Conservation (phyloP, 2,329 filamentous ascomycete genomes). For the Aspergillus jensenii region DNA sequence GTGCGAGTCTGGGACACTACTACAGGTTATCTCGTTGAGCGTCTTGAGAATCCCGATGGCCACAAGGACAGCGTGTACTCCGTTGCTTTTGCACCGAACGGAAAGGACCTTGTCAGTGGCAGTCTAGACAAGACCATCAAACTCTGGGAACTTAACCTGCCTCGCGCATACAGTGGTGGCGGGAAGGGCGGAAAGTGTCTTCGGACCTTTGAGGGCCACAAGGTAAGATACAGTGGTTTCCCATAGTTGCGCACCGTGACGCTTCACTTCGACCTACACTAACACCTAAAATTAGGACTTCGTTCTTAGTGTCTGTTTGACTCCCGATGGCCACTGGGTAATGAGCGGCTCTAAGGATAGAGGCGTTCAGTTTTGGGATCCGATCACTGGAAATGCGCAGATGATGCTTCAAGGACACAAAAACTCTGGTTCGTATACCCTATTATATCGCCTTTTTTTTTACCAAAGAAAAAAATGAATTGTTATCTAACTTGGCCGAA, state of each 20-base stretch:
- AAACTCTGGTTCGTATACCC: conserved; percentile 68
- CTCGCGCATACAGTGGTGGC: conserved; percentile 65
- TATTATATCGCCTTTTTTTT: neutral
- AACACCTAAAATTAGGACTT: conserved; percentile 66
- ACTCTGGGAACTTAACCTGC: conserved; percentile 90
- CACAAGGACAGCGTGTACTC: conserved; percentile 98
- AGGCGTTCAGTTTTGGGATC: conserved; percentile 98
- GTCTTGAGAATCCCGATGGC: conserved; percentile 86
- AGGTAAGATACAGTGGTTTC: conserved; percentile 57
- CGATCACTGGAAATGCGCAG: conserved; percentile 86
- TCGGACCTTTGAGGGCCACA: conserved; percentile 95
- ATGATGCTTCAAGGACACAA: conserved; percentile 99
- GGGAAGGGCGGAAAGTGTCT: conserved; percentile 89
- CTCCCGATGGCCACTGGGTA: conserved; percentile 92
- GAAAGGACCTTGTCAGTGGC: conserved; percentile 88
- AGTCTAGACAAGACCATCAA: conserved; percentile 98
- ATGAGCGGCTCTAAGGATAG: conserved; percentile 96
- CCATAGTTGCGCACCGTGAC: neutral
- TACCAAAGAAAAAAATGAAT: neutral
- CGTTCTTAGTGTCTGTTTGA: conserved; percentile 91
- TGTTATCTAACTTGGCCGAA: conserved; percentile 16
- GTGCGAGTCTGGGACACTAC: conserved; percentile 95
- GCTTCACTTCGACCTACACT: neutral
- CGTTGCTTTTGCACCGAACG: conserved; percentile 92
- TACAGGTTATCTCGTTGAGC: conserved; percentile 81